Evolutionary conservation across 805 yeast genomes (phyloP).

Genomic region (Myxozyma nipponensis): DNA sequence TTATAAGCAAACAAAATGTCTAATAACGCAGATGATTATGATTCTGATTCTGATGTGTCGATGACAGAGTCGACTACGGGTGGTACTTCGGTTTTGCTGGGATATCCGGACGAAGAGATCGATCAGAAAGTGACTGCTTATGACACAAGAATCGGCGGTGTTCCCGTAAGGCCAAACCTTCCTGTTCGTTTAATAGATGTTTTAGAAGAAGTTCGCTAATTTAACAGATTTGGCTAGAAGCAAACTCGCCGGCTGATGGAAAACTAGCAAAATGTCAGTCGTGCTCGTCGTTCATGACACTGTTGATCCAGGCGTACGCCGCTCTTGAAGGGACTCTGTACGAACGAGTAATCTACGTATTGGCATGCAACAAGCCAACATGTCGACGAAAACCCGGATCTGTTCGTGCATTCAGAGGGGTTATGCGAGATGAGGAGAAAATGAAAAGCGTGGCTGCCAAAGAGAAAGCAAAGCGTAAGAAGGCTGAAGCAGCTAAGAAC

Average conservation of each 20-base stretch:
- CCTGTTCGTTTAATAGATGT: background rate
- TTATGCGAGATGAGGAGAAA: conserved; percentile 54
- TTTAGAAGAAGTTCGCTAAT: conserved; percentile 31
- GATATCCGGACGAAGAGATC: conserved; percentile 34
- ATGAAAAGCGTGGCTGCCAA: conserved; percentile 32
- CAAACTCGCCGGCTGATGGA: conserved; percentile 51
- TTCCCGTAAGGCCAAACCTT: conserved; percentile 41
- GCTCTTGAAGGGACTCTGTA: conserved; percentile 69
- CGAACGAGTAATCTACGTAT: conserved; percentile 77
- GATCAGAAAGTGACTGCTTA: conserved; percentile 27
- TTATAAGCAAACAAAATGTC: conserved; percentile 4
- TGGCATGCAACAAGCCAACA: conserved; percentile 59
- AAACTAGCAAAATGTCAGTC: conserved; percentile 57
- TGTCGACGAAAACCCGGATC: conserved; percentile 72
- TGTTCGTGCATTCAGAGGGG: conserved; percentile 72
- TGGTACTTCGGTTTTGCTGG: conserved; percentile 37
- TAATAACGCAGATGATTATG: conserved; percentile 11
- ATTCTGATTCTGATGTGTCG: conserved; percentile 17
- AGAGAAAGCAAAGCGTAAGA: conserved; percentile 39
- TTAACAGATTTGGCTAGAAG: conserved; percentile 55
- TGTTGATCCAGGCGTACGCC: conserved; percentile 75
- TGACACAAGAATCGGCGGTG: conserved; percentile 82
- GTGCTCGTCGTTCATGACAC: conserved; percentile 60
- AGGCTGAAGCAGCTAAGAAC: conserved; percentile 45
- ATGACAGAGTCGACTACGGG: conserved; percentile 10